These are phyloP conservation scores for Penicillium nucicola DNA, from an alignment of 495 filamentous ascomycete genomes.

Conservation along the genomic window DNA sequence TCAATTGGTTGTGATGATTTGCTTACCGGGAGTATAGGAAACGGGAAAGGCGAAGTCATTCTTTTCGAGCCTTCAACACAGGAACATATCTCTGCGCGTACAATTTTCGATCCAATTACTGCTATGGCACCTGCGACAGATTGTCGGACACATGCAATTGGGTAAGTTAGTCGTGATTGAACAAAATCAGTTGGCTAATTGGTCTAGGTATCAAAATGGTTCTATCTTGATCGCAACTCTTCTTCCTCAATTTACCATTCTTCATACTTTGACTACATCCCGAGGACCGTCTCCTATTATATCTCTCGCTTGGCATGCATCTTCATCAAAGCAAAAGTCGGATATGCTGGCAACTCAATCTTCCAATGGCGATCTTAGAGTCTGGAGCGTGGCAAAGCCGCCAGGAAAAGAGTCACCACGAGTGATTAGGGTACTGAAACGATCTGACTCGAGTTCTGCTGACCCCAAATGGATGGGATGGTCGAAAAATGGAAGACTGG, in stretches of 20 bases:
- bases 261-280: slow-evolving; percentile 84
- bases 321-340: slow-evolving; percentile 93
- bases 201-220: slow-evolving; percentile 82
- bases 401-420: slow-evolving; percentile 71
- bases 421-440: slow-evolving; percentile 83
- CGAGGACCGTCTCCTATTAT: slow-evolving; percentile 84
- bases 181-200: not conserved
- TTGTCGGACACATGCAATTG: slow-evolving; percentile 94
- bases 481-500: slow-evolving; percentile 95
- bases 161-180: slow-evolving; percentile 49
- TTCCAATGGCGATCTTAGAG: slow-evolving; percentile 84
- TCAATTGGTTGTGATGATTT: not conserved
- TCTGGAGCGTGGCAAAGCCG: slow-evolving; percentile 95
- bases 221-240: slow-evolving; percentile 88
- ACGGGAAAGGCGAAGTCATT: slow-evolving; percentile 87
- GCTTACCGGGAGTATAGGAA: slow-evolving; percentile 52
- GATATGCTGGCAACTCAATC: slow-evolving; percentile 97
- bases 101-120: slow-evolving; percentile 91
- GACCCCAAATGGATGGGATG: slow-evolving; percentile 95
- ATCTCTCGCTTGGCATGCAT: slow-evolving; percentile 94
- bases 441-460: slow-evolving; percentile 62
- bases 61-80: slow-evolving; percentile 91
- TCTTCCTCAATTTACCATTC: slow-evolving; percentile 88
- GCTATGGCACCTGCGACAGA: slow-evolving; percentile 88
- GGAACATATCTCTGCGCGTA: slow-evolving; percentile 88